Conservation (phyloP, 2,329 filamentous ascomycete species). For the Paecilomyces variotii region DNA sequence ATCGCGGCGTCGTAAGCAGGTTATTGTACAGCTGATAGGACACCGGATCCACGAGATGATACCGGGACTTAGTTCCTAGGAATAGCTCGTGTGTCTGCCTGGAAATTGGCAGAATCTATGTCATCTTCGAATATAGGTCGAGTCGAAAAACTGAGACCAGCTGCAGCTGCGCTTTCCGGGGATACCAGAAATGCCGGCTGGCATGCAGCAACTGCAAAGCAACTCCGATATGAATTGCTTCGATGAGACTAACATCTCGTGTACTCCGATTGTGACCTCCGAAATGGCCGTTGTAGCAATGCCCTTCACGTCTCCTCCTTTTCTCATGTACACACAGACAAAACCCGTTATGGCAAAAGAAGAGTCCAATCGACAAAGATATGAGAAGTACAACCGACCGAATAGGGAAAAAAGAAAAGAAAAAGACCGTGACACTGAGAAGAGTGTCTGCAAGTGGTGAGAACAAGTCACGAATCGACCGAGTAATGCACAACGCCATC, state of each 20-base stretch:
- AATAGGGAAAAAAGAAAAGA: neutral
- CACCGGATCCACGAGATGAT: neutral
- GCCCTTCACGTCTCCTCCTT: neutral
- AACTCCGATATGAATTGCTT: neutral
- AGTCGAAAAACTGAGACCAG: too few species aligned
- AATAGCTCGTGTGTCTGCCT: too few species aligned
- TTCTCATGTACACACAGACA: neutral
- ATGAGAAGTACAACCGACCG: neutral
- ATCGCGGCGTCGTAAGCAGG: neutral
- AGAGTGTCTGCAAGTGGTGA: neutral
- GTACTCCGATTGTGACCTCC: neutral
- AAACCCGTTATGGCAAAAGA: neutral
- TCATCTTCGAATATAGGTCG: too few species aligned
- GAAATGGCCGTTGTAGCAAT: neutral
- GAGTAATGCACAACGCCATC: constrained; percentile 1
- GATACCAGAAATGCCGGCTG: neutral
- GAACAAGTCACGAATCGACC: neutral
- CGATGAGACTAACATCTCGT: neutral
- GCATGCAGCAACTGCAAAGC: neutral
- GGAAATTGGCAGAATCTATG: too few species aligned
- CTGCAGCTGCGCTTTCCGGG: too few species aligned
- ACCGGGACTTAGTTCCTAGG: too few species aligned
- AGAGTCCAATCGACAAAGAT: neutral
- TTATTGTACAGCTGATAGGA: neutral
- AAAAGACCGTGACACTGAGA: neutral